phyloP scores from a whole-genome alignment of 2,329 filamentous ascomycete genomes.

The Aurifilum marmelostoma region DNA sequence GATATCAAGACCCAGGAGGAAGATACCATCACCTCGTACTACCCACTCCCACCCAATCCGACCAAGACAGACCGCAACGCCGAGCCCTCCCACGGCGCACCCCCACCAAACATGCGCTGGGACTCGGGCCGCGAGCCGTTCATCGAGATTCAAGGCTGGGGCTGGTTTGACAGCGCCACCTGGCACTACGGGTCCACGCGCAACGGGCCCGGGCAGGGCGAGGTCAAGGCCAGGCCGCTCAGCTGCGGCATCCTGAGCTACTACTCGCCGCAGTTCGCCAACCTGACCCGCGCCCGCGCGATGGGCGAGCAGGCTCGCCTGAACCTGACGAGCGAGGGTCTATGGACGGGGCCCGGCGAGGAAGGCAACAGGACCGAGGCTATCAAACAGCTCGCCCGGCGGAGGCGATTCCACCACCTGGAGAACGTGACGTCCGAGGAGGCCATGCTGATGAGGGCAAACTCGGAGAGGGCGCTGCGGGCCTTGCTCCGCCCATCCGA shows the following conservation, averaged over 20 bases:
- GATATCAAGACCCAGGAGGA: neutral
- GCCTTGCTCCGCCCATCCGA: slow-evolving; percentile 34
- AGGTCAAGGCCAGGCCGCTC: slow-evolving; percentile 45
- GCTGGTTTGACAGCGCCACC: slow-evolving; percentile 50
- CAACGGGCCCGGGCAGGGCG: slow-evolving; percentile 44
- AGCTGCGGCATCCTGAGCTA: slow-evolving; percentile 50
- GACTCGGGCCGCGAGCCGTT: slow-evolving; percentile 43
- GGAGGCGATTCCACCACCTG: slow-evolving; percentile 44
- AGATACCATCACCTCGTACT: slow-evolving; percentile 36
- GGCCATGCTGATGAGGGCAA: slow-evolving; percentile 39
- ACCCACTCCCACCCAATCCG: slow-evolving; percentile 42
- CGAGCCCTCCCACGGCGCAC: slow-evolving; percentile 40
- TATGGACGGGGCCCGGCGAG: slow-evolving; percentile 40
- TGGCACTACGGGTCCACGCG: slow-evolving; percentile 47
- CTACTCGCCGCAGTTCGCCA: slow-evolving; percentile 44
- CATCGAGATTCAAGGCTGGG: slow-evolving; percentile 43
- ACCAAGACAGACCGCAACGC: slow-evolving; percentile 41
- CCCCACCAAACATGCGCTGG: slow-evolving; percentile 43
- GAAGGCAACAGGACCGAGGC: slow-evolving; percentile 35
- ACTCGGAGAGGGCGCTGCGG: slow-evolving; percentile 39
- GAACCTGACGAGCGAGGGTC: slow-evolving; percentile 47
- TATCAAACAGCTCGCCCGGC: slow-evolving; percentile 40
- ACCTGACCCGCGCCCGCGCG: slow-evolving; percentile 38
- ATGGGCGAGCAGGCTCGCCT: slow-evolving; percentile 40
- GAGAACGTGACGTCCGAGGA: slow-evolving; percentile 38